These are phyloP conservation scores for Lactarius tabidus DNA, from an alignment of 768 basidiomycete species.

Conservation along the genomic window DNA sequence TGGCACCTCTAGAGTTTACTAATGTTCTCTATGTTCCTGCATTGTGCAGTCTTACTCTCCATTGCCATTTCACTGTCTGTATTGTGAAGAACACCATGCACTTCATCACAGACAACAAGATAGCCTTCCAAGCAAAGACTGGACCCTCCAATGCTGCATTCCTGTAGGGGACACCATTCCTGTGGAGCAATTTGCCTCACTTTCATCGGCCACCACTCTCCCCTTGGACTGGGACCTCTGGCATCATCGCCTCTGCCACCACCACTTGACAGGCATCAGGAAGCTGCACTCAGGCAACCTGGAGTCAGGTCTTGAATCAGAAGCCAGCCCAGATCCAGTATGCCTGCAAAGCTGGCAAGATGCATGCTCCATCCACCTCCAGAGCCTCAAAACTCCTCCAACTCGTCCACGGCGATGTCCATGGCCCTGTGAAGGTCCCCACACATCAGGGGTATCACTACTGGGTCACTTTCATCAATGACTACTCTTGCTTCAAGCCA, in stretches of 20 bases:
- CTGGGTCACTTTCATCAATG: not conserved
- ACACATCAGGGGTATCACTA: not conserved
- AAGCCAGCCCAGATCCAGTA: not conserved
- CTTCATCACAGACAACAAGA: not conserved
- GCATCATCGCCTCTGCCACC: not conserved
- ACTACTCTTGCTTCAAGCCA: not conserved
- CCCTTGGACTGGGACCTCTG: not conserved
- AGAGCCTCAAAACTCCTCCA: not conserved
- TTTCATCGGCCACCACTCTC: not conserved
- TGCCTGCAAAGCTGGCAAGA: not conserved
- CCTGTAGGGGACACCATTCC: not conserved
- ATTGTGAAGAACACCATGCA: no score
- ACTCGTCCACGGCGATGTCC: not conserved
- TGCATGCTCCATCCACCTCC: not conserved
- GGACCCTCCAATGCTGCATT: not conserved
- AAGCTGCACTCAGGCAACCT: slow-evolving; percentile 1
- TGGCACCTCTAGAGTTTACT: not conserved
- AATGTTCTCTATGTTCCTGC: slow-evolving; percentile 8
- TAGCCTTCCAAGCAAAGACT: not conserved
- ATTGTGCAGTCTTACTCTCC: no score
- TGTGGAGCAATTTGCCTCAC: not conserved
- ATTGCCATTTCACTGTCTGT: no score
- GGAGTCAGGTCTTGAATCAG: not conserved
- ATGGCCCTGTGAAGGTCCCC: not conserved
- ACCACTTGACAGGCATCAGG: not conserved